These are phyloP conservation scores for Saccharomyces uvarum DNA, from an alignment of 1,139 yeast species.

Conservation along the genomic window DNA sequence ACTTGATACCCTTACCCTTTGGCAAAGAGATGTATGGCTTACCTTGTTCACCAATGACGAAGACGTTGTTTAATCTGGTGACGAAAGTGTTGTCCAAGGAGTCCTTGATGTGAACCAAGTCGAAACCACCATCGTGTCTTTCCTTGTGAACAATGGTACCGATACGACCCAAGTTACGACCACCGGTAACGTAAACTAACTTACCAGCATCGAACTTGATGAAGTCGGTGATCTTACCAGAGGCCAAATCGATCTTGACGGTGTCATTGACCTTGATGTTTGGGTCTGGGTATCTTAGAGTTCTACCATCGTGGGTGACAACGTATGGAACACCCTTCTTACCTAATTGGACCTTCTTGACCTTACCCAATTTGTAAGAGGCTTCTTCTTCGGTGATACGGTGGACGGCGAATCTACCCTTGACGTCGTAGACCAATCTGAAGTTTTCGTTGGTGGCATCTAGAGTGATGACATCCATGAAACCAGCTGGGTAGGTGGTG, in stretches of 20 bases:
- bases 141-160: conserved; percentile 98
- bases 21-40: conserved; percentile 97
- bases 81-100: conserved; percentile 95
- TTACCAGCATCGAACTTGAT: conserved; percentile 94
- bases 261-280: conserved; percentile 92
- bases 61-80: conserved; percentile 94
- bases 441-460: conserved; percentile 98
- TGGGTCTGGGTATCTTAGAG: conserved; percentile 99
- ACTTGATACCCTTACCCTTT: conserved; percentile 99
- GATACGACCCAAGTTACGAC: conserved; percentile 99
- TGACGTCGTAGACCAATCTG: conserved; percentile 95
- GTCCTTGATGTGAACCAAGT: conserved; percentile 97
- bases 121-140: conserved; percentile 99
- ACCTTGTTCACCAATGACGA: conserved; percentile 96
- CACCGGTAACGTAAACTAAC: conserved; percentile 97
- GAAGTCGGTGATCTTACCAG: conserved; percentile 88
- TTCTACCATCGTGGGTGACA: conserved; percentile 99
- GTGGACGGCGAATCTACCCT: conserved; percentile 99
- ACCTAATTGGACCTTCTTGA: conserved; percentile 95
- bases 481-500: conserved; percentile 97
- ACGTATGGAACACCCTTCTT: conserved; percentile 97
- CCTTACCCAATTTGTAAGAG: conserved; percentile 94
- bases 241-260: conserved; percentile 89
- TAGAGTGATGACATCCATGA: conserved; percentile 95
- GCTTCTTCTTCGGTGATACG: conserved; percentile 99